phyloP scores from a whole-genome alignment of 176 grass and related monocot genomes.

The Puccinellia tenuiflora region DNA sequence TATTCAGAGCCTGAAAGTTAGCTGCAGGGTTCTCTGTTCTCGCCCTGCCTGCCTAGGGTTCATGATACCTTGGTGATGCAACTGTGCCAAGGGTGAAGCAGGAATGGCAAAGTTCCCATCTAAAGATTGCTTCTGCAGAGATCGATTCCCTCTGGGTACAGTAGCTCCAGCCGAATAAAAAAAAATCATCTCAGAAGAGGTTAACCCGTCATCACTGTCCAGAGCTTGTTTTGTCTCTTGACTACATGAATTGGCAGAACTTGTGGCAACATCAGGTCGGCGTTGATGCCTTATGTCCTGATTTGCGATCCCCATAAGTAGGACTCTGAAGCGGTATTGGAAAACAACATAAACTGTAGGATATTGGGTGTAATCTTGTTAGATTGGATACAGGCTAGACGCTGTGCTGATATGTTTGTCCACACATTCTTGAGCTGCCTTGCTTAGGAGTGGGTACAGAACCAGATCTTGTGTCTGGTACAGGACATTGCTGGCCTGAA shows the following conservation, averaged over 20 bases:
- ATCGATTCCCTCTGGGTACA: too few relatives aligned
- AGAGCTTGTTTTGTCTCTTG: slow-evolving; percentile 48
- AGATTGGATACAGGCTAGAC: slow-evolving; percentile 33
- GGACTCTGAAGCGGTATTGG: slow-evolving; percentile 32
- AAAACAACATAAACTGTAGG: slow-evolving; percentile 76
- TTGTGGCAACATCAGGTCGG: slow-evolving; percentile 52
- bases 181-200: slow-evolving; percentile 37
- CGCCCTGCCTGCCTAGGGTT: slow-evolving; percentile 45
- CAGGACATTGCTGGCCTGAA: slow-evolving; percentile 46
- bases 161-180: slow-evolving; percentile 31
- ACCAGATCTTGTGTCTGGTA: slow-evolving; percentile 32
- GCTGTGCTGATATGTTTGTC: slow-evolving; percentile 79
- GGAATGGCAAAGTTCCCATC: too few relatives aligned
- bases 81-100: too few relatives aligned
- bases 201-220: slow-evolving; percentile 34
- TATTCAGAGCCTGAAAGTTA: slow-evolving; percentile 36
- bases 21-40: slow-evolving; percentile 31
- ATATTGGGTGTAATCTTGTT: slow-evolving; percentile 66
- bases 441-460: slow-evolving; percentile 46
- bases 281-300: slow-evolving; percentile 50
- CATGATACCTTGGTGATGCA: too few relatives aligned
- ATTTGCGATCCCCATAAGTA: slow-evolving; percentile 45
- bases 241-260: slow-evolving; percentile 57
- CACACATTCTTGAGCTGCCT: slow-evolving; percentile 66
- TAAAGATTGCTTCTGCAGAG: too few relatives aligned